phyloP scores from a whole-genome alignment of 768 basidiomycete genomes.

The Mycena rosella region DNA sequence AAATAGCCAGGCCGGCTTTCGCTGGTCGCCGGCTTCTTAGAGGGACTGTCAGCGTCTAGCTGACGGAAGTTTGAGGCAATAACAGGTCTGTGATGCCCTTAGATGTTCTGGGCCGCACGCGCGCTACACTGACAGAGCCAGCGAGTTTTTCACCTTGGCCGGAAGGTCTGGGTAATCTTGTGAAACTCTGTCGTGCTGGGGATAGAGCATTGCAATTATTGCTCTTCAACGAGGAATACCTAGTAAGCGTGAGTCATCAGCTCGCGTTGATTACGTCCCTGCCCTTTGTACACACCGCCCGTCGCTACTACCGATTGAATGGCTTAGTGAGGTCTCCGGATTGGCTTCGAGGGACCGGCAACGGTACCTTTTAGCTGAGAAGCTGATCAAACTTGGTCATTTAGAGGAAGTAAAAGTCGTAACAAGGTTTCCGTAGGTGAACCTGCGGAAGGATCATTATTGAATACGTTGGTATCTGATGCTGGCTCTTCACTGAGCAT shows the following conservation, averaged over 20 bases:
- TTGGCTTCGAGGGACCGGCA: slow-evolving; percentile 74
- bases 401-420: too few relatives aligned
- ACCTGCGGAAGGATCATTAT: too few relatives aligned
- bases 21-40: slow-evolving; percentile 87
- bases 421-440: too few relatives aligned
- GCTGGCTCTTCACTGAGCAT: too few relatives aligned
- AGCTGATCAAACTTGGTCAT: too few relatives aligned
- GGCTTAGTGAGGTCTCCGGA: slow-evolving; percentile 91
- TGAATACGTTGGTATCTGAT: too few relatives aligned
- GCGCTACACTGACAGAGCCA: slow-evolving; percentile 92
- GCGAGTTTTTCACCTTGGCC: slow-evolving; percentile 83
- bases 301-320: slow-evolving; percentile 93
- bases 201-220: slow-evolving; percentile 94
- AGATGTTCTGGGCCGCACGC: slow-evolving; percentile 79
- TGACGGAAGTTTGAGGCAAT: slow-evolving; percentile 91
- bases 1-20: slow-evolving; percentile 86
- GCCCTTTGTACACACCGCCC: slow-evolving; percentile 93
- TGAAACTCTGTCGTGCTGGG: slow-evolving; percentile 86
- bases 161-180: slow-evolving; percentile 84
- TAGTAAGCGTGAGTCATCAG: slow-evolving; percentile 92
- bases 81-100: slow-evolving; percentile 89
- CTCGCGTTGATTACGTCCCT: slow-evolving; percentile 92
- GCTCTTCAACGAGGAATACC: slow-evolving; percentile 93
- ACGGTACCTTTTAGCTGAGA: slow-evolving; percentile 60
- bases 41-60: slow-evolving; percentile 87